A percentile compares a stretch with the other conserved stretches of the same genome.
phyloP scores from a whole-genome alignment of 352 stramenopile genomes.

The Blastocystis sp. region DNA sequence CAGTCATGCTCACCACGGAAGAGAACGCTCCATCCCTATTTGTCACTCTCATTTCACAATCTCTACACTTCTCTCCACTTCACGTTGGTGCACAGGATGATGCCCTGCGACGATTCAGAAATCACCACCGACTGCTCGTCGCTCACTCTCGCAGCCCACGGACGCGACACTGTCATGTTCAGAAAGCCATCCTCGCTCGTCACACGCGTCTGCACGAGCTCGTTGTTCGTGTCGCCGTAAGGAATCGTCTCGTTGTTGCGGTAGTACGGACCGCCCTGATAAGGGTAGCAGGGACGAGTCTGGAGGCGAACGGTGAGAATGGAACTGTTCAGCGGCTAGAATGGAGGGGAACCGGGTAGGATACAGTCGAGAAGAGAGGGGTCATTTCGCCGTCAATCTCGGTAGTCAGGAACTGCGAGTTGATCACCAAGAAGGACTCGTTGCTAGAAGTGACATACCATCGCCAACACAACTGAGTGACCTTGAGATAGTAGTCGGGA shows the following conservation, averaged over 20 bases:
- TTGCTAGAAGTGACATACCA: constrained; percentile 17
- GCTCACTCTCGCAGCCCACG: constrained; percentile 7
- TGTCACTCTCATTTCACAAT: background rate
- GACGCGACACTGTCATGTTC: background rate
- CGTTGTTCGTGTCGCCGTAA: constrained; percentile 52
- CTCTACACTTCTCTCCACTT: constrained; percentile 31
- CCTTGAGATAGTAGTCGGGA: constrained; percentile 7
- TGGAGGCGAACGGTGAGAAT: constrained; percentile 55
- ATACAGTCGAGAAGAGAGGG: constrained; percentile 31
- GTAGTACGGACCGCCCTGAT: constrained; percentile 52
- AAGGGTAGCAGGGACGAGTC: constrained; percentile 39
- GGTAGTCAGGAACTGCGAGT: constrained; percentile 30
- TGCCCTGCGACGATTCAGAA: background rate
- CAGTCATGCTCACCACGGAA: constrained; percentile 31
- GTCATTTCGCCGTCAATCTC: constrained; percentile 28
- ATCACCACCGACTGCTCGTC: constrained; percentile 47
- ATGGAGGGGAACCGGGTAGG: background rate
- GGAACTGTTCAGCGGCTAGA: constrained; percentile 45
- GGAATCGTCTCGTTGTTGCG: constrained; percentile 19
- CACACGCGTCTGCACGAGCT: constrained; percentile 38
- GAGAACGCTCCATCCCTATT: constrained; percentile 26
- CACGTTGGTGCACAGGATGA: constrained; percentile 57
- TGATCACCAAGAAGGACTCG: constrained; percentile 21
- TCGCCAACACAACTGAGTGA: background rate
- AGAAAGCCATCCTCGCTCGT: constrained; percentile 34